phyloP scores from a whole-genome alignment of 1,139 yeast genomes.

The Wickerhamomyces sp. region DNA sequence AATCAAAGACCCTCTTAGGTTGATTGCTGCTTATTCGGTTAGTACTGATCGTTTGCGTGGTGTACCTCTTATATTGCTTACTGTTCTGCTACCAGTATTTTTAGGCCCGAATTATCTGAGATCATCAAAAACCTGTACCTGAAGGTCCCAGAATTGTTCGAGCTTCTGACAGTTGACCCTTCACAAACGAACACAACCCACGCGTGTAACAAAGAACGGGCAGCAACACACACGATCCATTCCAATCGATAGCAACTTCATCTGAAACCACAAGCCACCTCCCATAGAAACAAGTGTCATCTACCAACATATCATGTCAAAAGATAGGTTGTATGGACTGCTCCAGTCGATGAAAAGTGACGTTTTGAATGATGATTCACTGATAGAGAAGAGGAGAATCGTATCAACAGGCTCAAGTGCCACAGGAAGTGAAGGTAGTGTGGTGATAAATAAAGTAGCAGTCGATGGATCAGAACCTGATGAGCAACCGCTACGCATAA shows the following conservation, averaged over 20 bases:
- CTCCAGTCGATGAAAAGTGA: constrained; percentile 12
- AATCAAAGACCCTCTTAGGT: too few species aligned
- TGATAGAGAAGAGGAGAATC: constrained; percentile 18
- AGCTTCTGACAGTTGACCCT: not conserved
- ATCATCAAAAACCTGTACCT: not conserved
- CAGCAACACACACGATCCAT: too few species aligned
- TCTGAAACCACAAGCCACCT: too few species aligned
- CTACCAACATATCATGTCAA: constrained; percentile 12
- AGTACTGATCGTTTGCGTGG: too few species aligned
- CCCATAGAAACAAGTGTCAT: not conserved
- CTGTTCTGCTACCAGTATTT: not conserved
- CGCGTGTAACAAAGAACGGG: too few species aligned
- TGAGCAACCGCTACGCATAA: constrained; percentile 11
- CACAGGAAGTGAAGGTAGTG: constrained; percentile 17
- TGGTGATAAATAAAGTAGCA: constrained; percentile 9
- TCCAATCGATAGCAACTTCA: too few species aligned
- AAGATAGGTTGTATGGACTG: constrained; percentile 14
- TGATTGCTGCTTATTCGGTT: too few species aligned
- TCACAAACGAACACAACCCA: not conserved
- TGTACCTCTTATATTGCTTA: too few species aligned
- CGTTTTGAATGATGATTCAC: constrained; percentile 16
- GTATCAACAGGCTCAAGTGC: constrained; percentile 15
- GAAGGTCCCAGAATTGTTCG: not conserved
- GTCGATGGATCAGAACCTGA: not conserved
- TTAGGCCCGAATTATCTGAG: not conserved